Base-by-base conservation (phyloP, 1,139 yeast species). In the Yamadazyma taylorii region DNA sequence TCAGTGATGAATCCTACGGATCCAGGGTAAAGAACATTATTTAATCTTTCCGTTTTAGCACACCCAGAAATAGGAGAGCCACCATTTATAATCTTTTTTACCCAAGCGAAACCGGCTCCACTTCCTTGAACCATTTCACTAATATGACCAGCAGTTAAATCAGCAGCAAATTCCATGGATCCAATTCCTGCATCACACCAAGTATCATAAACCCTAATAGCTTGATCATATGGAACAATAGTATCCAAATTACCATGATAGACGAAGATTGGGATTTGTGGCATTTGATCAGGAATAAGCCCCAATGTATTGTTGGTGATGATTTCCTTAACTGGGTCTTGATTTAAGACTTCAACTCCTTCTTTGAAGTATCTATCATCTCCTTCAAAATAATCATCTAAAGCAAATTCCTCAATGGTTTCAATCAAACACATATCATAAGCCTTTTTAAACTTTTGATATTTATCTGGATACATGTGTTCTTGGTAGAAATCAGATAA, bases 241-340 rank as follows among this genome's bases (percentile, higher is more conserved):
- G 46, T 45, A 42, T 66, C 72, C 3, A 52, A 35, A 17, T 43
- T 33, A 1, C 67, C 67, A 37, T 66, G 71, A 48, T 56, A 65
- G 8, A 64, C 50, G 36, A 64, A 64, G 3, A 66, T 34, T 1
- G 71, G 72, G 9, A 63, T 52, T 26, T 58, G 42, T 2, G 72
- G 72, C 22, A 45, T 45, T 23, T 41, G 46, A 16, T 27, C 45
- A 8, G 45, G 40, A 29, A 45, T 36, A 10, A 51, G 32, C 6
- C 56, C 57, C 19, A 60, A 40, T 4, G 66, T 55, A 34, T 58
- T 56, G 3, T 55, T 50, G 19, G 35, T 34, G 10, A 61, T 28
- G 9, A 57, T 43, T 2, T 42, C 35, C 8, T 31, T 30, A 5
- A 53, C 46, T 1, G 44, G 40, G 4, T 46, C 47, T n/a, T 42